Base-by-base conservation (phyloP, 345 rosid species). In the Ceriops zippeliana region DNA sequence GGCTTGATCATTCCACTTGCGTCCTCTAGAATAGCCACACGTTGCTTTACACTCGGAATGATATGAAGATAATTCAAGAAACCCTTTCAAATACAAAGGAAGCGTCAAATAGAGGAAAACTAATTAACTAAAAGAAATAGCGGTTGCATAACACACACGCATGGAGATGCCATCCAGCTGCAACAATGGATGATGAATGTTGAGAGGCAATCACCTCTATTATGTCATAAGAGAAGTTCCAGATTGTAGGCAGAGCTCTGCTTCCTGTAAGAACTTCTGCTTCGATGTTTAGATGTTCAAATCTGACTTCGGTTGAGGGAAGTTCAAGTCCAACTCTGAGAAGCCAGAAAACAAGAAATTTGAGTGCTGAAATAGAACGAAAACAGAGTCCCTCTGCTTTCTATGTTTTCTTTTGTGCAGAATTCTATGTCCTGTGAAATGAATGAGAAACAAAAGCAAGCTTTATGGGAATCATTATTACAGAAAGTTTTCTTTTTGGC, bases 1-100 rank as follows among this genome's bases (percentile, higher is more conserved):
- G 96, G 97, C 70, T 77, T 91, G 65, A 91, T 61, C 61, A 89
- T 79, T 70, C 97, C 97, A 34, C 81, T 89, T 52, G 85, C 78
- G 63, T 87, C 86, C 10, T 82, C 71, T 52, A 91, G 96, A 67
- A 91, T 86, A 8, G 87, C 66, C 51, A 86, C 58, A 27, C 72
- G 81, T 77, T 67, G 82, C 76, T 84, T 91, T 68, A 65, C 73
- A 71, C 78, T 84, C 4, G 84, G 80, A 72, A 86, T 68, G 64
- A 90, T 52, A 49, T 75, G 79, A 35, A 75, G 68, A 54, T 22
- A 19, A 53, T 61, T 77, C 72, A 79, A 72, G 61, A 79, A 72
- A 59, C 75, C 75, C 75, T 76, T 58, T 31, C 5, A 42, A 56
- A 38, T 20, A 38, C 3, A 28, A 62, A 42, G 10, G 11, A 15